Evolutionary conservation across 2,329 filamentous ascomycete species (phyloP).

Genomic region (Aspergillus alliaceus): DNA sequence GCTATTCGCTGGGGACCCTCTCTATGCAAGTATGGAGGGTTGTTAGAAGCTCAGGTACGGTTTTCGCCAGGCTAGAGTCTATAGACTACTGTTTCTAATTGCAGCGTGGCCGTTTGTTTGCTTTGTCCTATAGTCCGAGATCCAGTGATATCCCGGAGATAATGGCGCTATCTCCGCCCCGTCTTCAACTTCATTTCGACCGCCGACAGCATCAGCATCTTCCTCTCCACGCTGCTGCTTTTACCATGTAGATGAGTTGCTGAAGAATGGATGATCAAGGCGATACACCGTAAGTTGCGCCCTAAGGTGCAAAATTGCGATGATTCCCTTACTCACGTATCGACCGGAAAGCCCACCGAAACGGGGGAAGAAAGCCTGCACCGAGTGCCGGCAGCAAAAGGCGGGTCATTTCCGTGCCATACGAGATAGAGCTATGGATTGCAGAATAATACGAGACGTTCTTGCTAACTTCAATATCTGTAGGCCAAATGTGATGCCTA

Average conservation of each 20-base stretch:
- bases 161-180: not conserved
- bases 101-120: no score
- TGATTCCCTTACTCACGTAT: not conserved
- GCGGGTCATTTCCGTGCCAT: conserved; percentile 9
- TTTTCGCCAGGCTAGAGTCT: no score
- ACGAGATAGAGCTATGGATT: no score
- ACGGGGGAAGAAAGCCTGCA: conserved; percentile 43
- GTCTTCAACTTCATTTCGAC: no score
- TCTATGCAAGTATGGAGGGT: no score
- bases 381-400: conserved; percentile 47
- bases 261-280: not conserved
- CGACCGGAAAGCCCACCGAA: conserved; percentile 20
- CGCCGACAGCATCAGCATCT: not conserved
- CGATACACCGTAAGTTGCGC: not conserved
- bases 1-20: no score
- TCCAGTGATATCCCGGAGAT: not conserved
- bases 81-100: no score
- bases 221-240: not conserved
- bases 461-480: not conserved
- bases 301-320: not conserved
- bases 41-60: no score
- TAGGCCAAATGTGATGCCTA: conserved; percentile 43
- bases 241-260: not conserved
- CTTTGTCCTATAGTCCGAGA: no score
- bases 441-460: no score